Base-by-base conservation (phyloP, 2,329 filamentous ascomycete species). In the Periconia macrospinosa region DNA sequence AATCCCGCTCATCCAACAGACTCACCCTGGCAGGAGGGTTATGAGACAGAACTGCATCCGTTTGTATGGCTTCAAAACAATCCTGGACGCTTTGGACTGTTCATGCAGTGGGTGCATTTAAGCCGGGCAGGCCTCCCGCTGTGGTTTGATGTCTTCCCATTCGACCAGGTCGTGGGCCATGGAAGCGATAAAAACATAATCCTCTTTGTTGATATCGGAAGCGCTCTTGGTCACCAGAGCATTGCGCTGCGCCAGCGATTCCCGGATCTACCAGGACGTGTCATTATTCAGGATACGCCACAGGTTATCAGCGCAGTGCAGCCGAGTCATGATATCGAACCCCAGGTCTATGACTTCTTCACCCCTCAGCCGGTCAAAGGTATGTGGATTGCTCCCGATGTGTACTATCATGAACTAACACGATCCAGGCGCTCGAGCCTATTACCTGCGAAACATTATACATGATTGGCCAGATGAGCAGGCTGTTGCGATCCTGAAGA, bases 131-230 rank as follows among this genome's bases (percentile, higher is more conserved):
- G 47, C 2, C 40, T 50, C 8, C 47, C 47, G 8, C 11, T 17
- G 27, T 50, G 40, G 20, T 17, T 50, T 20, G 41, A 44, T 30
- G 27, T 19, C 3, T 50, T 33, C 3, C 47, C 47, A 3, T 45
- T 50, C 18, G 40, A 44, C 18, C 47, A 50, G 41, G 23, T 33
- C 6, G 30, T 50, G 13, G 41, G 40, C 11, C 13, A 44, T 2
- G 23, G n/a, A 7, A 50, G 15, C 19, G 23, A 35, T 15, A 45
- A 45, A 45, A 40, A 44, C 6, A 50, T 40, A 9, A 30, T 52
- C 6, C 49, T 78, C 30, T 67, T 78, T 43, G 74, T 79, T 3
- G 76, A 79, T 52, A 62, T 79, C 15, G 75, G 75, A 6, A 75
- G 77, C 42, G 72, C 69, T 2, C 30, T 33, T 7, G 77, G 76